Percentiles rank a stretch among this genome's conserved stretches.
Evolutionary conservation across 2,329 filamentous ascomycete species (phyloP).

Genomic region (Thyridium curvatum): DNA sequence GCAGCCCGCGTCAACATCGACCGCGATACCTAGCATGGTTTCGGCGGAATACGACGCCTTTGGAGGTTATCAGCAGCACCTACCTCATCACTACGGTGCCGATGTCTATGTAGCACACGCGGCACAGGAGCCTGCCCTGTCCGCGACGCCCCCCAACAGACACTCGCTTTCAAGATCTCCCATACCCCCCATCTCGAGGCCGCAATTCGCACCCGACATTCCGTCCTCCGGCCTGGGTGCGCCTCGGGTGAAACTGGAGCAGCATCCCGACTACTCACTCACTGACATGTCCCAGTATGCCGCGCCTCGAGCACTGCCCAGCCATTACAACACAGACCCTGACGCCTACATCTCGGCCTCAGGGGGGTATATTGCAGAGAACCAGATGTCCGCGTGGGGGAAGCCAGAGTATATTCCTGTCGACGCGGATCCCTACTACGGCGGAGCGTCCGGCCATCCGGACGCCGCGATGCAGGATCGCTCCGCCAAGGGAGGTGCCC

Average conservation of each 20-base stretch:
- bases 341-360: slow-evolving; percentile 16
- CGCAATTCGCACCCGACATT: no score
- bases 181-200: slow-evolving; percentile 17
- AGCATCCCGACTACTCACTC: slow-evolving; percentile 23
- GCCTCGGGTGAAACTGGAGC: slow-evolving; percentile 34
- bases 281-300: slow-evolving; percentile 32
- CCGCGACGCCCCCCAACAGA: slow-evolving; percentile 11
- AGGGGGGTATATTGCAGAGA: slow-evolving; percentile 31
- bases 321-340: slow-evolving; percentile 20
- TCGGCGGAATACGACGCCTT: slow-evolving; percentile 47
- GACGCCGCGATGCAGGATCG: slow-evolving; percentile 15
- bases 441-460: slow-evolving; percentile 13
- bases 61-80: slow-evolving; percentile 34
- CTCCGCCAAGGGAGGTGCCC: slow-evolving; percentile 12
- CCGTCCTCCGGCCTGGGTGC: slow-evolving; percentile 1
- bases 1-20: slow-evolving; percentile 30
- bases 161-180: slow-evolving; percentile 17
- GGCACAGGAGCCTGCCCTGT: slow-evolving; percentile 20
- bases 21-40: slow-evolving; percentile 37
- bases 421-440: slow-evolving; percentile 25
- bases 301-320: slow-evolving; percentile 29
- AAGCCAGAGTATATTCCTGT: slow-evolving; percentile 28
- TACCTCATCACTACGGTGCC: slow-evolving; percentile 30
- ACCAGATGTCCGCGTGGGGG: slow-evolving; percentile 27
- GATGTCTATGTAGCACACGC: slow-evolving; percentile 37